phyloP scores from a whole-genome alignment of 2,329 filamentous ascomycete genomes.

The Alternaria ethzedia region DNA sequence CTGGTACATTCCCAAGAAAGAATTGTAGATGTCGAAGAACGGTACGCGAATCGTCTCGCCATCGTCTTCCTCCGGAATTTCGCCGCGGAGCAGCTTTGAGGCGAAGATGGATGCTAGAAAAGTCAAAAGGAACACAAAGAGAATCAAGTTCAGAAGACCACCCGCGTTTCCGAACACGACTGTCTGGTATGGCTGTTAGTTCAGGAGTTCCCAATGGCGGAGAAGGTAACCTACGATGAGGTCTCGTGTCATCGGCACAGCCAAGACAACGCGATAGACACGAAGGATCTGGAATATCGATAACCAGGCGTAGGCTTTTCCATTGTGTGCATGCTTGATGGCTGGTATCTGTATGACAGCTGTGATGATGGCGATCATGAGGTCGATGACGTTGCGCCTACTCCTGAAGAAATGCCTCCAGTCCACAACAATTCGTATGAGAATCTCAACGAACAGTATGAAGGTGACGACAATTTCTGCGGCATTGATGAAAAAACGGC shows the following conservation, averaged over 20 bases:
- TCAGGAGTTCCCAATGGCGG: not conserved
- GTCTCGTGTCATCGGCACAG: constrained; percentile 83
- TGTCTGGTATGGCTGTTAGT: constrained; percentile 48
- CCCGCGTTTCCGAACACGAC: constrained; percentile 88
- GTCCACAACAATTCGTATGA: constrained; percentile 76
- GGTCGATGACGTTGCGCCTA: constrained; percentile 79
- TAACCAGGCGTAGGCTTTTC: constrained; percentile 81
- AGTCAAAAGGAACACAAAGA: constrained; percentile 95
- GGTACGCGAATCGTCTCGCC: constrained; percentile 72
- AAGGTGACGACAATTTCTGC: constrained; percentile 80
- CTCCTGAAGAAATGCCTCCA: constrained; percentile 81
- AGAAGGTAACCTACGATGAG: constrained; percentile 66
- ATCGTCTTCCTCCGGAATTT: constrained; percentile 70
- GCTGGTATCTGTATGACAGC: constrained; percentile 83
- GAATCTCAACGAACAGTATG: constrained; percentile 80
- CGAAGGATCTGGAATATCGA: constrained; percentile 92
- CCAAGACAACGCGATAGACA: constrained; percentile 89
- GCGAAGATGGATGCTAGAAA: constrained; percentile 94
- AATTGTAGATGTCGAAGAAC: constrained; percentile 92
- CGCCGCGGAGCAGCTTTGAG: constrained; percentile 87
- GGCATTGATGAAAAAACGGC: constrained; percentile 69
- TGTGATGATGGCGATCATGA: constrained; percentile 80
- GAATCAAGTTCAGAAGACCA: constrained; percentile 91
- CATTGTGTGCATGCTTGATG: constrained; percentile 68
- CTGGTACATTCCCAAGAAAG: constrained; percentile 97